phyloP scores from a whole-genome alignment of 768 basidiomycete genomes.

The Panus rudis region DNA sequence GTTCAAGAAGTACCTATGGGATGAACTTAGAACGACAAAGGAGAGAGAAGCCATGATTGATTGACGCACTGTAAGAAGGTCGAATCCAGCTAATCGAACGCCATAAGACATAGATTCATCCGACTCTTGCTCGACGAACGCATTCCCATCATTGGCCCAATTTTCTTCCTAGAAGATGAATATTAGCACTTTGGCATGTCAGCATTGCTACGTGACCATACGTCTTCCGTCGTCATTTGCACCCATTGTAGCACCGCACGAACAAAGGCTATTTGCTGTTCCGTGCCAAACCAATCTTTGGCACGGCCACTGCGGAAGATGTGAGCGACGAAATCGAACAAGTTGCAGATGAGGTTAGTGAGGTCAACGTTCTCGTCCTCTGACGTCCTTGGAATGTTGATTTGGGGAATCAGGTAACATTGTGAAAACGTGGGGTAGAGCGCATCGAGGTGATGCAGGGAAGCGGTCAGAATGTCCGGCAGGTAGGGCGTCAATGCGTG shows the following conservation, averaged over 20 bases:
- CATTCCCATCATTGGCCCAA: slow-evolving; percentile 85
- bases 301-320: slow-evolving; percentile 59
- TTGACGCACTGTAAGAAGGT: slow-evolving; percentile 61
- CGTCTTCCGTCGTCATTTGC: slow-evolving; percentile 89
- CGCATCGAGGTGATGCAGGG: slow-evolving; percentile 51
- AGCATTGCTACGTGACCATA: slow-evolving; percentile 38
- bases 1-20: slow-evolving; percentile 37
- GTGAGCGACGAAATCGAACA: slow-evolving; percentile 74
- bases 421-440: slow-evolving; percentile 54
- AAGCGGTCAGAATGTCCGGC: slow-evolving; percentile 47
- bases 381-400: slow-evolving; percentile 52
- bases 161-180: slow-evolving; percentile 63
- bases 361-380: slow-evolving; percentile 77
- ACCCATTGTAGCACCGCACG: slow-evolving; percentile 57
- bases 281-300: slow-evolving; percentile 52
- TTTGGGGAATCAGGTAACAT: slow-evolving; percentile 53
- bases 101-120: slow-evolving; percentile 83
- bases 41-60: not conserved
- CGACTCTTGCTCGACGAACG: slow-evolving; percentile 91
- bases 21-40: slow-evolving; percentile 30
- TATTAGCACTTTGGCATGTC: slow-evolving; percentile 3
- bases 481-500: slow-evolving; percentile 60
- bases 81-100: slow-evolving; percentile 77
- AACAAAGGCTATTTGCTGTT: slow-evolving; percentile 46
- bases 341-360: slow-evolving; percentile 65